A percentile compares a stretch with the other conserved stretches of the same genome.
Conservation (phyloP, 371 early-diverging fungal genomes). For the Dichotomocladium elegans region DNA sequence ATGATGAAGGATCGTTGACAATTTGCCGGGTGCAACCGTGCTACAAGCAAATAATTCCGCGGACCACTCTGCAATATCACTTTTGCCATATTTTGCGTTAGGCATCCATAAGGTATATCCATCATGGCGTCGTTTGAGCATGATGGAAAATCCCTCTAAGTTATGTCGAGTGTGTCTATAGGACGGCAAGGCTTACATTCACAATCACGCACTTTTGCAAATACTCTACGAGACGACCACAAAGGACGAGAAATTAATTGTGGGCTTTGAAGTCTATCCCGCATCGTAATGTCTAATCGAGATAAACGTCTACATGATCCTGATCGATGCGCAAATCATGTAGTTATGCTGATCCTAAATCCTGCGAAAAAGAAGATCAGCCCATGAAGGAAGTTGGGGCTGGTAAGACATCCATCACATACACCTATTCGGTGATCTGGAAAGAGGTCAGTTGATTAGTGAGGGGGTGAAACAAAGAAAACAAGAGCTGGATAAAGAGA, state of each 20-base stretch:
- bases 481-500: no score
- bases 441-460: conserved; percentile 28
- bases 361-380: conserved; percentile 21
- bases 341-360: conserved; percentile 20
- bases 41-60: conserved; percentile 5
- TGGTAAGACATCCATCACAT: conserved; percentile 33
- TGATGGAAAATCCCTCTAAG: no score
- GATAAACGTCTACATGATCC: neutral
- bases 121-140: no score
- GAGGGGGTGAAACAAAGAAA: no score
- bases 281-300: conserved; percentile 35
- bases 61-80: neutral
- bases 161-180: neutral
- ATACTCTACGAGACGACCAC: conserved; percentile 48
- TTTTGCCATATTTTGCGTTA: conserved; percentile 10
- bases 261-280: conserved; percentile 63
- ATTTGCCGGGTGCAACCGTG: conserved; percentile 43
- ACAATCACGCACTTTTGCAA: conserved; percentile 55
- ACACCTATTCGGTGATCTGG: conserved; percentile 63
- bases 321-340: neutral
- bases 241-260: conserved; percentile 39
- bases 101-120: conserved; percentile 3
- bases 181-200: conserved; percentile 37
- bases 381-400: conserved; percentile 34
- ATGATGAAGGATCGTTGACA: conserved; percentile 54